These are phyloP conservation scores for Brassica hybrid DNA, from an alignment of 441 rosid species.

Conservation along the genomic window DNA sequence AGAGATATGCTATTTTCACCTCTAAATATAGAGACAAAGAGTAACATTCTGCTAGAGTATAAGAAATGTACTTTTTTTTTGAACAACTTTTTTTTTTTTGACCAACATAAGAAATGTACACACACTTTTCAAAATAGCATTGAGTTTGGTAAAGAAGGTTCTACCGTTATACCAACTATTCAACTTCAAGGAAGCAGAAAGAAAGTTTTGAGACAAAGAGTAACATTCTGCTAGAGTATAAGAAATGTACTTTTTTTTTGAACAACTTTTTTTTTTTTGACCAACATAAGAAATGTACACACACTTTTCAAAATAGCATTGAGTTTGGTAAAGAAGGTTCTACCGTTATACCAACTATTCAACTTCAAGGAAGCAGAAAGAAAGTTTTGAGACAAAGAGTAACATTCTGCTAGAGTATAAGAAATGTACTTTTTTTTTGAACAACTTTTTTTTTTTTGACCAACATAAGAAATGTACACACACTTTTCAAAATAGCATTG, in stretches of 20 bases:
- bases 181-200: not conserved
- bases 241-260: no score
- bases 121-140: not conserved
- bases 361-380: not conserved
- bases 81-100: no score
- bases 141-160: constrained; percentile 34
- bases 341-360: constrained; percentile 19
- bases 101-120: no score
- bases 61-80: no score
- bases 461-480: no score
- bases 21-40: not conserved
- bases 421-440: no score
- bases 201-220: constrained; percentile 4
- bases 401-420: not conserved
- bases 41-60: no score
- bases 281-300: no score
- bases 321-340: constrained; percentile 34
- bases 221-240: not conserved
- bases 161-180: constrained; percentile 21
- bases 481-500: not conserved
- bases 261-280: no score
- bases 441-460: no score
- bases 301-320: not conserved
- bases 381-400: constrained; percentile 12
- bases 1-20: no score